These are phyloP conservation scores for Heterobasidion parviporum DNA, from an alignment of 1,284 basidiomycete species.

Conservation along the genomic window DNA sequence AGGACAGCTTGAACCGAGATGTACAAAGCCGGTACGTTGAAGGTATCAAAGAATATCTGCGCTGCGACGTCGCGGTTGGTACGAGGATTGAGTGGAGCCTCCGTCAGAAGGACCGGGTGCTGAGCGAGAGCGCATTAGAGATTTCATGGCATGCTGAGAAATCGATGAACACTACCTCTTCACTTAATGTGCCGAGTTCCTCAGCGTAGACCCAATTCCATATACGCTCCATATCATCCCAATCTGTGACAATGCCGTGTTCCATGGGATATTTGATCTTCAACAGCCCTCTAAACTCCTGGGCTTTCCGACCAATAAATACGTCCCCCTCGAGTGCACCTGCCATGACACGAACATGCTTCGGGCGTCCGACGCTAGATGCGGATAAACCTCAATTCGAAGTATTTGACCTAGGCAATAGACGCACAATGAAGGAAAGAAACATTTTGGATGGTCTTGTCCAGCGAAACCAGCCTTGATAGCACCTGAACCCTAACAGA, in stretches of 20 bases:
- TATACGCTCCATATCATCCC: constrained; percentile 99
- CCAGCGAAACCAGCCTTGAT: constrained; percentile 98
- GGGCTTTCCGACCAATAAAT: constrained; percentile 90
- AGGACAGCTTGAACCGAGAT: constrained; percentile 97
- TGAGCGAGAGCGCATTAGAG: constrained; percentile 23
- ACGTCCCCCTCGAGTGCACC: constrained; percentile 89
- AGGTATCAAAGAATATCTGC: constrained; percentile 98
- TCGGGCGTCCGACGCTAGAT: constrained; percentile 85
- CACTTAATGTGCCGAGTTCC: constrained; percentile 88
- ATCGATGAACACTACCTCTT: constrained; percentile 61
- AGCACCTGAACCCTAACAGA: constrained; percentile 83
- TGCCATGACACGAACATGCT: constrained; percentile 95
- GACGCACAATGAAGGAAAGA: constrained; percentile 95
- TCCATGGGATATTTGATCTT: constrained; percentile 99
- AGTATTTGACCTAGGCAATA: constrained; percentile 23
- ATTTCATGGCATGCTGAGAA: background rate
- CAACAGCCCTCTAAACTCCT: constrained; percentile 88
- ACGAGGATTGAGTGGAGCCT: constrained; percentile 92
- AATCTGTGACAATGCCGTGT: constrained; percentile 90
- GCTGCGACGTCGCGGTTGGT: constrained; percentile 92
- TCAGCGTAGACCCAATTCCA: constrained; percentile 97
- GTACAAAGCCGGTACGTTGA: constrained; percentile 98
- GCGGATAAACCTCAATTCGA: background rate
- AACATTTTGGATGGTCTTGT: constrained; percentile 96
- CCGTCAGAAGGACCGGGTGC: constrained; percentile 94